Conservation (phyloP, 2,329 filamentous ascomycete genomes). For the Fusarium graminum region DNA sequence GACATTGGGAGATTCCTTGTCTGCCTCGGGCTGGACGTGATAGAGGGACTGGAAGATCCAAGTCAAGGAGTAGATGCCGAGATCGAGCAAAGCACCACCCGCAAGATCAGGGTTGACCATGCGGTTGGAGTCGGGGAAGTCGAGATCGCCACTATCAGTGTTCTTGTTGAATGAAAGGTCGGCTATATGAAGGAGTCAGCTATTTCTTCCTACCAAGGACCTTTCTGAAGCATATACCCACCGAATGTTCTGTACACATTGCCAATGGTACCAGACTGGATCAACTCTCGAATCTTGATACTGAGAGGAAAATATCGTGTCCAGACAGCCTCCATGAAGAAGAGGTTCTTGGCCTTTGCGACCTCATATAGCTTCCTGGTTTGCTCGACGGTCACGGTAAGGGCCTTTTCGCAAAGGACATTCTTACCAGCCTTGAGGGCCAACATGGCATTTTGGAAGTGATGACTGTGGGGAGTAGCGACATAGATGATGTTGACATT, state of each 20-base stretch:
- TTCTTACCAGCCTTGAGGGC: slow-evolving; percentile 86
- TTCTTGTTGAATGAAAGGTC: slow-evolving; percentile 73
- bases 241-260: slow-evolving; percentile 71
- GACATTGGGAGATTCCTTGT: slow-evolving; percentile 77
- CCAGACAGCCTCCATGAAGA: slow-evolving; percentile 92
- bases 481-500: slow-evolving; percentile 90
- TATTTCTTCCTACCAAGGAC: neutral
- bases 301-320: slow-evolving; percentile 89
- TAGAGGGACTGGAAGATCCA: slow-evolving; percentile 94
- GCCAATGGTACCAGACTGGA: slow-evolving; percentile 67
- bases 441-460: slow-evolving; percentile 92
- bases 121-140: slow-evolving; percentile 73
- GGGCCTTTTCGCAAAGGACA: slow-evolving; percentile 90
- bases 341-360: slow-evolving; percentile 78
- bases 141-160: slow-evolving; percentile 67
- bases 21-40: slow-evolving; percentile 76
- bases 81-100: slow-evolving; percentile 84
- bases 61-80: slow-evolving; percentile 89
- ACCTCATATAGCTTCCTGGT: slow-evolving; percentile 77
- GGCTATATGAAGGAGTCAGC: slow-evolving; percentile 54
- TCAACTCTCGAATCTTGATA: slow-evolving; percentile 77
- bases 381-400: slow-evolving; percentile 87
- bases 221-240: slow-evolving; percentile 48
- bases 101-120: slow-evolving; percentile 88
- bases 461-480: slow-evolving; percentile 90